A percentile compares a stretch with the other conserved stretches of the same genome.
These are phyloP conservation scores for Vaccinium myrtillus DNA, from an alignment of 148 eudicot species.

Conservation along the genomic window DNA sequence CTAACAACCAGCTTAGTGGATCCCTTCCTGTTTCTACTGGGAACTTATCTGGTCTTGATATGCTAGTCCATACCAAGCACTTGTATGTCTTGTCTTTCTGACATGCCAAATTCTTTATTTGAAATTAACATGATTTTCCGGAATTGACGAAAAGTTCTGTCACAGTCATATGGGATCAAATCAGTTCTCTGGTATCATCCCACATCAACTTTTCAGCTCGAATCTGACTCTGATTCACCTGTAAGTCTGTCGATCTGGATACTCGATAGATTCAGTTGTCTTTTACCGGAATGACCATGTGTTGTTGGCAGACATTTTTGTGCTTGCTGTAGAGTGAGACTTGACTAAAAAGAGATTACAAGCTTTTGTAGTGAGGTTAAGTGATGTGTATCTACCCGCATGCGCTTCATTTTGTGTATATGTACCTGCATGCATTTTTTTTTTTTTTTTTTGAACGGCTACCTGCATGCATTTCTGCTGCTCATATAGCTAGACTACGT, in stretches of 20 bases:
- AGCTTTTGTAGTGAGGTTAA: background rate
- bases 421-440: too few relatives aligned
- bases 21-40: slow-evolving; percentile 55
- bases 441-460: too few relatives aligned
- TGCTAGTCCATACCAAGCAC: slow-evolving; percentile 56
- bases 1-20: slow-evolving; percentile 61
- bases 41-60: slow-evolving; percentile 57
- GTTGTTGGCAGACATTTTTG: background rate
- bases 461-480: too few relatives aligned
- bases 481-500: too few relatives aligned
- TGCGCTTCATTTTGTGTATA: too few relatives aligned
- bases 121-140: background rate
- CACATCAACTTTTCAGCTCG: slow-evolving; percentile 53
- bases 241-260: slow-evolving; percentile 46
- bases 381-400: background rate
- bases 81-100: slow-evolving; percentile 46
- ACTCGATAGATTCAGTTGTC: background rate
- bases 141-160: background rate
- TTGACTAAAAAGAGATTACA: background rate
- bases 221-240: slow-evolving; percentile 59
- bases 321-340: background rate
- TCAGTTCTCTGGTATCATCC: slow-evolving; percentile 70
- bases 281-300: background rate
- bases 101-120: background rate
- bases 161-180: slow-evolving; percentile 77